Percentiles rank a stretch among this genome's conserved stretches.
phyloP scores from a whole-genome alignment of 345 rosid species.

The Isatis tinctoria region DNA sequence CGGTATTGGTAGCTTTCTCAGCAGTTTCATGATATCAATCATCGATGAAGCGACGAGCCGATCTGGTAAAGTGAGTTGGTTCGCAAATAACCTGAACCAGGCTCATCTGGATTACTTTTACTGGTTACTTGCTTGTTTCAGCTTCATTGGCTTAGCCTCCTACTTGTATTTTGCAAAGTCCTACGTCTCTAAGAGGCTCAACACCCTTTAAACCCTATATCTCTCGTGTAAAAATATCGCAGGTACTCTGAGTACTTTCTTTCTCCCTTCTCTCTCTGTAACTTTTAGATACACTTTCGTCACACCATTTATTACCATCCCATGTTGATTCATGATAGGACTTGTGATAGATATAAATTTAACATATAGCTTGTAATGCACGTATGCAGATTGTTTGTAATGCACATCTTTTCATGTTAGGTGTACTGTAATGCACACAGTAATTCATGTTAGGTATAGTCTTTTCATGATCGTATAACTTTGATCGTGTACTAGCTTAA shows the following conservation, averaged over 20 bases:
- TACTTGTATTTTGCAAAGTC: slow-evolving; percentile 43
- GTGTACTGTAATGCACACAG: too few relatives aligned
- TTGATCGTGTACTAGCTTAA: too few relatives aligned
- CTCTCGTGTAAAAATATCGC: not conserved
- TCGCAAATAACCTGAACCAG: slow-evolving; percentile 45
- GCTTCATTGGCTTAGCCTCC: slow-evolving; percentile 34
- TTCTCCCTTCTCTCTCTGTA: not conserved
- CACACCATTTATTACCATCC: not conserved
- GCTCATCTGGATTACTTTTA: slow-evolving; percentile 65
- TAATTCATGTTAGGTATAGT: too few relatives aligned
- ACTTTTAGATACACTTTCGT: not conserved
- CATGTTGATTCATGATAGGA: not conserved
- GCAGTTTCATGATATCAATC: slow-evolving; percentile 50
- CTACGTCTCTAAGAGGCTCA: slow-evolving; percentile 37
- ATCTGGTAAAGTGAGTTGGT: slow-evolving; percentile 49
- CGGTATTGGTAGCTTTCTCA: slow-evolving; percentile 56
- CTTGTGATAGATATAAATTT: not conserved
- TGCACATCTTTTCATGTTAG: not conserved
- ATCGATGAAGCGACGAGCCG: slow-evolving; percentile 45
- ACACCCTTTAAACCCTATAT: not conserved
- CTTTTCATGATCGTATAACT: not conserved
- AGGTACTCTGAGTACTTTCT: not conserved
- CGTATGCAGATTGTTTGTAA: not conserved
- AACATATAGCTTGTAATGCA: not conserved
- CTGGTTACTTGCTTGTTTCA: slow-evolving; percentile 49